Base-by-base conservation (phyloP, 352 stramenopile genomes). In the Pythium pyrilobum region DNA sequence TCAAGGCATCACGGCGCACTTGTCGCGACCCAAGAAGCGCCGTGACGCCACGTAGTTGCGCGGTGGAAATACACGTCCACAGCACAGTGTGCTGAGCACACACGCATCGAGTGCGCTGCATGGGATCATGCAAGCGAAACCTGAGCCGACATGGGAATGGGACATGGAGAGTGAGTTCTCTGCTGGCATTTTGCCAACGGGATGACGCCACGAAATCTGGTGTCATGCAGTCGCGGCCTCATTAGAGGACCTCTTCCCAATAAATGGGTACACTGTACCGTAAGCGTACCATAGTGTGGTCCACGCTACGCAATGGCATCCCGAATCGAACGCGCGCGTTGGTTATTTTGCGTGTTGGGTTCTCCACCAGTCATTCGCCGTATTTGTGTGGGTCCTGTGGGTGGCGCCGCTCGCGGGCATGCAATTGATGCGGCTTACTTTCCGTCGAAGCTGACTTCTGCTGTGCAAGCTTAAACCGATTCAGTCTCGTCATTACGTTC, bases 401-500 rank as follows among this genome's bases (percentile, higher is more conserved):
- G 21, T 18, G 29, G n/a, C 2, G 6, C n/a, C 28, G 43, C 21
- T 11, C 11, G 31, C 20, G 49, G 29, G 24, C 52, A 18, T 52
- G 20, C 33, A 15, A 44, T 60, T 42, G 38, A 37, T 46, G 56
- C 28, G 10, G 27, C 36, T 59, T 65, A 63, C 39, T 59, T 59
- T 61, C 43, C 36, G 48, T 68, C 68, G 79, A 77, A 85, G 61
- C 78, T 89, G 79, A 85, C 72, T 80, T 90, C 77, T 69, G 69
- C 76, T 71, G 62, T 61, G 56, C 56, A 58, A 83, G 81, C 81
- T 92, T 92, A 89, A 92, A 83, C 66, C 75, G 81, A 92, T 85
- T 92, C 81, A 92, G 81, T 82, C 67, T 73, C 61, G 43, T 60
- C 62, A 65, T 73, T 82, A 66, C 70, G 32, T 62, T 70, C 71